Evolutionary conservation across 2,329 filamentous ascomycete genomes (phyloP), one percentile per base, ranked within the genome.

Genomic region (Fusarium irregulare): DNA sequence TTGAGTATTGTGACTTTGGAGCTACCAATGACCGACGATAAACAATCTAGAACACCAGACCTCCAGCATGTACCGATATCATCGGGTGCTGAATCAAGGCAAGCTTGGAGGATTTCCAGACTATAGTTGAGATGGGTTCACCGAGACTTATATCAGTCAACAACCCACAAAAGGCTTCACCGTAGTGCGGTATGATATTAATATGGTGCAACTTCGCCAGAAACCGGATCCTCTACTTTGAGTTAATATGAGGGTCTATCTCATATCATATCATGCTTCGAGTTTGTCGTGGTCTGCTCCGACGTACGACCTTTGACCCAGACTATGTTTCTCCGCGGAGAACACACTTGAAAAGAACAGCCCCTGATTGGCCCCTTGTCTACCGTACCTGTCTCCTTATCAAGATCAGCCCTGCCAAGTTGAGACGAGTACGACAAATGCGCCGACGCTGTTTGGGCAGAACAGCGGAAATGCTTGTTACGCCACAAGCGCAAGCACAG

Each of bases 301-400:
- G 70, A 73, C 70, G 63, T 72, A 74, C 72, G 69, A 71, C 40
- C 32, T 60, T 53, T 56, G 37, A 7, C 3, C 45, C 18, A 44
- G 47, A 66, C 55, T 34, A 30, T 48, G 64, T 58, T 72, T 75
- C 71, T 75, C 73, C 73, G 73, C 73, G 73, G 71, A 72, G 55
- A 60, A 32, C 20, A 25, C 13, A 40, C 37, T 16, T 6, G 30
- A 27, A 45, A 45, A 64, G 7, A 25, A 46, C 56, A 55, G 13
- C 21, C 37, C 28, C 40, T 74, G 70, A 74, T 74, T 74, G 72
- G 72, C 27, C 25, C 49, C 32, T 42, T 32, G 25, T 23, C 37
- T 23, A 60, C 42, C n/a, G 25, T 18, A 25, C 25, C n/a, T 28
- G 53, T 62, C 60, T 70, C 60, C 71, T 74, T 74, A 74, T 74